These are phyloP conservation scores for Leptographium flavum DNA, from an alignment of 2,329 filamentous ascomycete genomes.

Conservation along the genomic window DNA sequence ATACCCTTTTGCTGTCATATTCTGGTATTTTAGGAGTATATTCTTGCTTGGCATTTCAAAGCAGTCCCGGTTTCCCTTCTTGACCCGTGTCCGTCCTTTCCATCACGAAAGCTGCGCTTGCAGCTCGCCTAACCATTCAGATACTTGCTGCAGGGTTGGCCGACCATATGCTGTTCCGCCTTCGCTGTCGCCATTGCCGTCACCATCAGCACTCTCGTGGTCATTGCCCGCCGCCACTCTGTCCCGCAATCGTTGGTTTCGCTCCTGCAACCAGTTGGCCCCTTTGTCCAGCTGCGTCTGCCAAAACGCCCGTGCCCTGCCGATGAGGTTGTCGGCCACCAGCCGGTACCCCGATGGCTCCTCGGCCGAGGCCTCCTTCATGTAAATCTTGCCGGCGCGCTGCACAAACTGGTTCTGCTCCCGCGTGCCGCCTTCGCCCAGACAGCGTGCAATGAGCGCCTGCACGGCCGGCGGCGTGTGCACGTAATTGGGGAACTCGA, in stretches of 20 bases:
- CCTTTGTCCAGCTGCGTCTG: neutral
- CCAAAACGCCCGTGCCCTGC: slow-evolving; percentile 2
- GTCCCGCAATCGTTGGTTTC: neutral
- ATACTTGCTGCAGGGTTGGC: slow-evolving; percentile 1
- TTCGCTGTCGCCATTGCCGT: no score
- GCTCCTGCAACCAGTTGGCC: slow-evolving; percentile 1
- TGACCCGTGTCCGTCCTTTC: neutral
- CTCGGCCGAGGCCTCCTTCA: slow-evolving; percentile 2
- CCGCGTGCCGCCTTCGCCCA: slow-evolving; percentile 2
- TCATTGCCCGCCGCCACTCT: neutral
- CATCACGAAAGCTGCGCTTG: neutral
- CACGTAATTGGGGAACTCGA: slow-evolving; percentile 39
- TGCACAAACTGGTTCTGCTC: slow-evolving; percentile 10
- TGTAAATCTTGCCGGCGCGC: slow-evolving; percentile 8
- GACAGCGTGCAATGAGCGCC: slow-evolving; percentile 8
- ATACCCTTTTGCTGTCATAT: neutral
- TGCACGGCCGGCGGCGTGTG: slow-evolving; percentile 8
- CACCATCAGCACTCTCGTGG: no score
- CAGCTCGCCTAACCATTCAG: neutral
- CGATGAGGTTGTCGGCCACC: slow-evolving; percentile 2
- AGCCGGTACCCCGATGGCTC: neutral
- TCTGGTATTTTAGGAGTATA: neutral
- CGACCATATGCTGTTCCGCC: neutral
- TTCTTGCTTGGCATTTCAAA: neutral
- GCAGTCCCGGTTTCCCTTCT: neutral